Evolutionary conservation across 2,329 filamentous ascomycete species (phyloP).

Genomic region (Fusarium begoniae): DNA sequence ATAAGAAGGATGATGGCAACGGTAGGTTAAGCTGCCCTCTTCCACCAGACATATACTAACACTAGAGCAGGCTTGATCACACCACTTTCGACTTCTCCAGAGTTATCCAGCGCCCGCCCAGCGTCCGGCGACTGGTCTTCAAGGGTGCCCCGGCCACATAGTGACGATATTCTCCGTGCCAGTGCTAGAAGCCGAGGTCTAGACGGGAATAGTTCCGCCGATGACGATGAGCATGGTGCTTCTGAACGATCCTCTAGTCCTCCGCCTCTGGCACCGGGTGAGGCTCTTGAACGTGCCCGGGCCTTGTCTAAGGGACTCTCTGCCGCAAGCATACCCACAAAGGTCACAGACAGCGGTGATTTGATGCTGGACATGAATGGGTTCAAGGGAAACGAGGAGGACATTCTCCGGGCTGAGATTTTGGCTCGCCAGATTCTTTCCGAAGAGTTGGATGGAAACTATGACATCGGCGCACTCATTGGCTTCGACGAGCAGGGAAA

Average conservation of each 20-base stretch:
- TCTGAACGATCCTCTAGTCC: constrained; percentile 78
- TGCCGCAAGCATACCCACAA: constrained; percentile 89
- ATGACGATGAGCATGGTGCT: constrained; percentile 48
- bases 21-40: constrained; percentile 37
- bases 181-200: constrained; percentile 52
- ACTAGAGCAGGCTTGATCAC: constrained; percentile 55
- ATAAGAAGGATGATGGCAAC: constrained; percentile 41
- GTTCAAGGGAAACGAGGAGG: constrained; percentile 93
- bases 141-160: constrained; percentile 56
- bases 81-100: constrained; percentile 63
- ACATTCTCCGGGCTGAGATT: constrained; percentile 91
- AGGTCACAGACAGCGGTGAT: constrained; percentile 92
- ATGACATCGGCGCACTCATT: constrained; percentile 94
- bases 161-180: constrained; percentile 63
- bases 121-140: constrained; percentile 62
- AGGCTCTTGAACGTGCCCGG: constrained; percentile 85
- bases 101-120: constrained; percentile 56
- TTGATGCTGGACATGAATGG: constrained; percentile 98
- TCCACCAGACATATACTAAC: constrained; percentile 1
- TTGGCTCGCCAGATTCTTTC: constrained; percentile 90
- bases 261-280: constrained; percentile 73
- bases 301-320: constrained; percentile 87
- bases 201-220: constrained; percentile 50
- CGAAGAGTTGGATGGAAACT: constrained; percentile 92
- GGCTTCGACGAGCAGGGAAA: constrained; percentile 96